Evolutionary conservation across 176 grass and related monocot genomes (phyloP).

Genomic region (Saccharum spontaneum): DNA sequence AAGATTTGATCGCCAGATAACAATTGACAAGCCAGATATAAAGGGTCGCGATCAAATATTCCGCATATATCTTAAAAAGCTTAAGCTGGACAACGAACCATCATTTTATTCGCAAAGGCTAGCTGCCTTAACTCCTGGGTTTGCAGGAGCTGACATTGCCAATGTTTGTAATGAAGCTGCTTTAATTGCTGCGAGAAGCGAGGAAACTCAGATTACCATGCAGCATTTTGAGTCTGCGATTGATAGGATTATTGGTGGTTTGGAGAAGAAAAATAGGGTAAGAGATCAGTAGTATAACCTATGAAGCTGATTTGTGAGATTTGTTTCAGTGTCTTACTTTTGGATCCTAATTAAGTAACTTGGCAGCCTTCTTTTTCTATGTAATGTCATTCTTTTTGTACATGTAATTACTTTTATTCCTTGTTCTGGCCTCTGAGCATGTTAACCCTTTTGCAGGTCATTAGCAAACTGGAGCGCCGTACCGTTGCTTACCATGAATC

Average conservation of each 20-base stretch:
- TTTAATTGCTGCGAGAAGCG: constrained; percentile 79
- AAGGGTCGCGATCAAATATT: constrained; percentile 97
- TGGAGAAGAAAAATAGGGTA: constrained; percentile 99
- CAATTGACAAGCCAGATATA: constrained; percentile 97
- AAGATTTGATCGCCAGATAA: constrained; percentile 95
- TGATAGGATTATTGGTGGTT: constrained; percentile 91
- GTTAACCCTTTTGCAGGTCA: constrained; percentile 54
- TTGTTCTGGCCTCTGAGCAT: constrained; percentile 7
- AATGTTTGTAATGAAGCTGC: constrained; percentile 99
- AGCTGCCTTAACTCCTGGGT: constrained; percentile 94
- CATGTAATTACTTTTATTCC: not conserved
- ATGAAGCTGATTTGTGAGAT: not conserved
- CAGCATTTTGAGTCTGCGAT: constrained; percentile 92
- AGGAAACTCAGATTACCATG: constrained; percentile 71
- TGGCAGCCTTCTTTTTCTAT: constrained; percentile 11
- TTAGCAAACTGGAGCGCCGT: constrained; percentile 89
- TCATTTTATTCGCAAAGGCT: constrained; percentile 89
- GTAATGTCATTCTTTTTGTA: not conserved
- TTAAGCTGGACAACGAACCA: constrained; percentile 86
- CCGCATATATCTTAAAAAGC: constrained; percentile 89
- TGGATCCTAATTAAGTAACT: constrained; percentile 31
- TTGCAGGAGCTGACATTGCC: constrained; percentile 98
- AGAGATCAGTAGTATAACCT: constrained; percentile 10
- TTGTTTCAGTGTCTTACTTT: not conserved
- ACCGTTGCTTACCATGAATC: constrained; percentile 85